phyloP scores from a whole-genome alignment of 2,329 filamentous ascomycete species.

The Fusarium sterilihyphosum region DNA sequence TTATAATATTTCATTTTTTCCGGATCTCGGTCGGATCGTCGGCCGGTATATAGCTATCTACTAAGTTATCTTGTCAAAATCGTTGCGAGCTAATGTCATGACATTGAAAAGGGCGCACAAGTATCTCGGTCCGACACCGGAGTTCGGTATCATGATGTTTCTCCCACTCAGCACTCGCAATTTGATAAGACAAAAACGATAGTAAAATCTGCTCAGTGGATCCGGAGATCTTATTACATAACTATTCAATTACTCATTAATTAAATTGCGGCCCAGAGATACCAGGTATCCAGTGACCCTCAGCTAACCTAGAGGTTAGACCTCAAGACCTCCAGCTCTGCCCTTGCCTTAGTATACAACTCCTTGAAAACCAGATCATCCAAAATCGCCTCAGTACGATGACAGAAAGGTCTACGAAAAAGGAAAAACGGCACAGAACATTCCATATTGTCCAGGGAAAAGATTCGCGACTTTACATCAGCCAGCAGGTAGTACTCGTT shows the following conservation, averaged over 20 bases:
- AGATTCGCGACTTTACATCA: background rate
- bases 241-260: background rate
- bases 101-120: background rate
- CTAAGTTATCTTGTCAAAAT: background rate
- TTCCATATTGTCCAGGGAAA: accelerated
- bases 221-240: background rate
- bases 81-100: background rate
- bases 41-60: background rate
- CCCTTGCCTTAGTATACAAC: background rate
- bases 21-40: background rate
- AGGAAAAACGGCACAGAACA: background rate
- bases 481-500: background rate
- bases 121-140: background rate
- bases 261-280: background rate
- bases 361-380: background rate
- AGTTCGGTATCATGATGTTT: background rate
- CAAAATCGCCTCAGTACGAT: background rate
- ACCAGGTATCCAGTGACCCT: background rate
- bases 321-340: no score
- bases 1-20: background rate
- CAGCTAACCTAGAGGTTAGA: background rate
- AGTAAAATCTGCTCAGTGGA: background rate
- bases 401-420: background rate
- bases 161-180: background rate
- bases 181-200: background rate